These are phyloP conservation scores for Scedosporium boydii DNA, from an alignment of 2,329 filamentous ascomycete species.

Conservation along the genomic window DNA sequence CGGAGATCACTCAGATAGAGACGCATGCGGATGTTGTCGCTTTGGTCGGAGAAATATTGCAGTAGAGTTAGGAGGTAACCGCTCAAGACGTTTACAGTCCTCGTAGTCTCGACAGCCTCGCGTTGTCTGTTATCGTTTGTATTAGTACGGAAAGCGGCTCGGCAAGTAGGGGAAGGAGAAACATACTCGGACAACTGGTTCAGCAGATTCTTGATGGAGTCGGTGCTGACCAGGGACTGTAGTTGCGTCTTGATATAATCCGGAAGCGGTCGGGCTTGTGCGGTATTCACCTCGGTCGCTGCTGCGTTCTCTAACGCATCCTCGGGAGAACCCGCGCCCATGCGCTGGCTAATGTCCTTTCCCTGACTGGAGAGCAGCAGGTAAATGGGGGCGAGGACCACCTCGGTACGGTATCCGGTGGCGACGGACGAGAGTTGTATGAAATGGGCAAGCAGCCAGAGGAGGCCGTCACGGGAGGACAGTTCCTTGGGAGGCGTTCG, in stretches of 20 bases:
- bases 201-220: constrained; percentile 55
- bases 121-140: neutral
- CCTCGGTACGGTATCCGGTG: constrained; percentile 4
- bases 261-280: constrained; percentile 25
- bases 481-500: constrained; percentile 14
- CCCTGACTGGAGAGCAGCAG: constrained; percentile 43
- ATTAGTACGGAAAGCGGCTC: neutral
- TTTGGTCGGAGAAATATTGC: constrained; percentile 69
- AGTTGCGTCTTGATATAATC: constrained; percentile 54
- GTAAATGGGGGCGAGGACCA: constrained; percentile 42
- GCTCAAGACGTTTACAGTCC: constrained; percentile 1
- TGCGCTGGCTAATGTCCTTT: constrained; percentile 37
- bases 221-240: constrained; percentile 58
- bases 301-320: neutral
- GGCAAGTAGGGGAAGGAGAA: constrained; percentile 10
- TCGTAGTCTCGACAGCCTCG: constrained; percentile 53
- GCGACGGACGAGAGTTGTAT: constrained; percentile 28
- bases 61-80: constrained; percentile 73
- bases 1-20: constrained; percentile 68
- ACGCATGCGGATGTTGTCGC: constrained; percentile 91
- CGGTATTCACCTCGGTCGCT: neutral
- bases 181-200: constrained; percentile 29
- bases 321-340: constrained; percentile 15
- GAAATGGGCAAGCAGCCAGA: constrained; percentile 61
- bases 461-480: constrained; percentile 30